Base-by-base conservation (phyloP, 2,329 filamentous ascomycete species). In the Fusarium verticillioides region DNA sequence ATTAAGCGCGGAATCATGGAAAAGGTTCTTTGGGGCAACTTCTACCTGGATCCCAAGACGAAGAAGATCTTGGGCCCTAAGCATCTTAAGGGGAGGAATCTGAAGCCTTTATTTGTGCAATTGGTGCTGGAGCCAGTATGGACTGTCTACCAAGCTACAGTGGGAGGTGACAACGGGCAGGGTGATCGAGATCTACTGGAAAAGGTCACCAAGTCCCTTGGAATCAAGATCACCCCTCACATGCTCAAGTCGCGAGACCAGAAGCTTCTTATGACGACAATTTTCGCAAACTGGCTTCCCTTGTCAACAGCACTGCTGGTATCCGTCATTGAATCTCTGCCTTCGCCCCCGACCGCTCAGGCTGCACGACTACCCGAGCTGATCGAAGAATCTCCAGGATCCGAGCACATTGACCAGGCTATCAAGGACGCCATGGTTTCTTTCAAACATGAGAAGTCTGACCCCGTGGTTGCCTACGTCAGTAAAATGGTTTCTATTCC, bases 401-500 rank as follows among this genome's bases (percentile, higher is more conserved):
- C 91, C 7, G 88, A 90, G 6, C 87, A 90, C 75, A 91, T 98
- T 50, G 90, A 93, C 60, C 83, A 88, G 4, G 84, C 86, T 11
- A 84, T 98, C 60, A 92, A 90, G 75, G 86, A 93, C n/a, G 94
- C 96, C 9, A 96, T 98, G 91, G 84, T 93, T 4, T 87, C 91
- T 1, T 98, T 97, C 79, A 93, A 93, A 78, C 89, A 89, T 7
- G 87, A 87, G 0, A 86, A 89, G 43, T 87, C 91, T 1, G 92
- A 93, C 64, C 95, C 96, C 0, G 91, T 97, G 0, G 94, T 99
- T 4, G 96, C 94, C 13, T 99, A 97, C 75, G 94, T 99, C 69
- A 98, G 96, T 84, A 99, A 99, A 81, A 98, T 99, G 95, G 94
- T 98, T 4, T 96, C 96, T 0, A 88, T 99, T 18, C 96, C 95